Base-by-base conservation (phyloP, 192 early-diverging fungal genomes). In the Rhizoclosmatium globosum region DNA sequence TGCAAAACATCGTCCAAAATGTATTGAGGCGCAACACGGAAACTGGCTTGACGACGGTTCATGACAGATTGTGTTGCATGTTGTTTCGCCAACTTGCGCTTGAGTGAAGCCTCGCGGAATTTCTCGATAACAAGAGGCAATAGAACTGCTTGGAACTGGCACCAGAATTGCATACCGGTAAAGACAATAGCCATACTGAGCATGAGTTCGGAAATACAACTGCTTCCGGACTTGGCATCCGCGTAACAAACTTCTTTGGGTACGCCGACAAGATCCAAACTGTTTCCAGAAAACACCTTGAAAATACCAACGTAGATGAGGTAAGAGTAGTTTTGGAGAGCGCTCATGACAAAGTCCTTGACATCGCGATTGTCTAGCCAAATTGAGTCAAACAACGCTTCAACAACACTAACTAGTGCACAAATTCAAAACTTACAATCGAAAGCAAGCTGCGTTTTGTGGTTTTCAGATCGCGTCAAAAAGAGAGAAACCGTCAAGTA, bases 101-200 rank as follows among this genome's bases (percentile, higher is more conserved):
- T 11, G 11, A 77, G 48, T 3, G 48, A 17, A 4, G 31, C 47
- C 46, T 17, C 39, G 2, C 59, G 7, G 42, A 79, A 43, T 4
- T 31, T 59, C 47, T 79, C 68, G 6, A 6, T 7, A 44, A 88
- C 58, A 31, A 74, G 80, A 57, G 91, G 90, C 11, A 86, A 45
- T n/a, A 82, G 58, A 11, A 89, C 39, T n/a, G 91, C 85, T 67
- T 79, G 80, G 23, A 76, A 23, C 66, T 91, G 88, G 39, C 79
- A 82, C 47, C 91, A 15, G 19, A 84, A 76, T 77, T 90, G 89
- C 66, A 82, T 82, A 47, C 90, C 89, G 17, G 92, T 76, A 74
- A 93, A 90, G 13, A 89, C 87, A 77, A 92, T 85, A 4, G 87
- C 87, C 60, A 93, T 66, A 65, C 89, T 88, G 60, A 91, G 83